These are phyloP conservation scores for Pyrus bretschneideri DNA, from an alignment of 306 rosid species.

Conservation along the genomic window DNA sequence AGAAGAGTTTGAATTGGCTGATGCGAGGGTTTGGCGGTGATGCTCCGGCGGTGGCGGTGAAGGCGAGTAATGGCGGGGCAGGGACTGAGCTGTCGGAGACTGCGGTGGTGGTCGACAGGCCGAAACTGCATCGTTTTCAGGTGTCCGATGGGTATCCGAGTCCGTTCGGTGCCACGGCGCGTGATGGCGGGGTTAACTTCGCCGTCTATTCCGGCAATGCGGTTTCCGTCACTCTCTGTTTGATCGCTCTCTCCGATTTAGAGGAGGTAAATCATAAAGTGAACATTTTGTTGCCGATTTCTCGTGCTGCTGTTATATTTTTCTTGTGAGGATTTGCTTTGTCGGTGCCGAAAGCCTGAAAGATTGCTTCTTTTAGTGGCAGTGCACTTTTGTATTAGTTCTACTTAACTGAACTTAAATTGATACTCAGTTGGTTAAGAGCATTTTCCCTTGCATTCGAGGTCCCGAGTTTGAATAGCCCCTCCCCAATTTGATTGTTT, in stretches of 20 bases:
- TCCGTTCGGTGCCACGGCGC: slow-evolving; percentile 62
- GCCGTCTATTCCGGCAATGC: slow-evolving; percentile 62
- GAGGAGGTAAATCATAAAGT: slow-evolving; percentile 26
- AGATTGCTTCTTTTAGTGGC: not conserved
- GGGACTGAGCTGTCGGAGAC: slow-evolving; percentile 15
- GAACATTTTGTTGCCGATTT: not conserved
- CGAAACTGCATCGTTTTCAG: slow-evolving; percentile 36
- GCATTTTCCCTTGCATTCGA: too few species aligned
- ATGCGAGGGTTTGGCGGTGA: not conserved
- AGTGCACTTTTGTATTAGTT: not conserved
- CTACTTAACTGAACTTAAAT: not conserved
- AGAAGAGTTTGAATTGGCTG: not conserved
- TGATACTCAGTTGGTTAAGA: too few species aligned
- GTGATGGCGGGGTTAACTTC: slow-evolving; percentile 71
- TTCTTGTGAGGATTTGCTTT: not conserved
- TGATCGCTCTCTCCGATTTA: slow-evolving; percentile 56
- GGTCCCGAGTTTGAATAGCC: too few species aligned
- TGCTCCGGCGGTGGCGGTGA: not conserved
- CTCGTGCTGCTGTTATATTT: not conserved
- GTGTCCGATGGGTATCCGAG: slow-evolving; percentile 45
- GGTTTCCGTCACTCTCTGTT: slow-evolving; percentile 61
- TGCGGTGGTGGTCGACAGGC: slow-evolving; percentile 19
- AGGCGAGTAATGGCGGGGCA: slow-evolving; percentile 10
- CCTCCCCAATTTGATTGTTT: too few species aligned
- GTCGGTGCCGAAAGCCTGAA: not conserved